phyloP scores from a whole-genome alignment of 148 eudicot genomes.

The Fallopia convolvulus region DNA sequence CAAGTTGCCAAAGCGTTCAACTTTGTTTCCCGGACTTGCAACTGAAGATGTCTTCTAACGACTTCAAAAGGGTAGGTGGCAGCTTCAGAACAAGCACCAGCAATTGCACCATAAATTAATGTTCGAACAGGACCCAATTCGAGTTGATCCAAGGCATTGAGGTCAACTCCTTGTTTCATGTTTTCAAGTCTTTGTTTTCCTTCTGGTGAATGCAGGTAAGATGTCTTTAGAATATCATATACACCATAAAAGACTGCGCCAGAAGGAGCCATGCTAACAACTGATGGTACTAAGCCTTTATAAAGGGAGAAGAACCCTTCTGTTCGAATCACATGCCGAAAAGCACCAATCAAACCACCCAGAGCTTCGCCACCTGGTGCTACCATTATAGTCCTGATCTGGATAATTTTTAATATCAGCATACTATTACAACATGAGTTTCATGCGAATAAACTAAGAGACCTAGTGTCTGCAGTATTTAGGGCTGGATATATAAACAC shows the following conservation, averaged over 20 bases:
- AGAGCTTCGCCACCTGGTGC: slow-evolving; percentile 98
- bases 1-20: slow-evolving; percentile 85
- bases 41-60: slow-evolving; percentile 95
- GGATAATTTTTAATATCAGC: slow-evolving; percentile 19
- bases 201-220: slow-evolving; percentile 86
- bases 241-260: slow-evolving; percentile 96
- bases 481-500: too few relatives aligned
- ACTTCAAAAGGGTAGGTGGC: slow-evolving; percentile 98
- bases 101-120: slow-evolving; percentile 79
- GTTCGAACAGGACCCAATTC: slow-evolving; percentile 84
- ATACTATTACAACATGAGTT: not conserved
- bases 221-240: slow-evolving; percentile 82
- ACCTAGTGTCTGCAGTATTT: not conserved
- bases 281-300: slow-evolving; percentile 85
- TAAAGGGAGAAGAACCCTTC: slow-evolving; percentile 96
- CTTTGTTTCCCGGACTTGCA: slow-evolving; percentile 73
- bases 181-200: slow-evolving; percentile 63
- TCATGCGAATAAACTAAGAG: not conserved
- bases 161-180: slow-evolving; percentile 67
- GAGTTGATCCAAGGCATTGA: slow-evolving; percentile 80
- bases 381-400: slow-evolving; percentile 91
- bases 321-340: slow-evolving; percentile 68
- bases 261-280: slow-evolving; percentile 93
- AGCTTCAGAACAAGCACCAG: slow-evolving; percentile 95
- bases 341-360: slow-evolving; percentile 82